phyloP scores from a whole-genome alignment of 2,329 filamentous ascomycete genomes.

The Fusarium bactridioides region DNA sequence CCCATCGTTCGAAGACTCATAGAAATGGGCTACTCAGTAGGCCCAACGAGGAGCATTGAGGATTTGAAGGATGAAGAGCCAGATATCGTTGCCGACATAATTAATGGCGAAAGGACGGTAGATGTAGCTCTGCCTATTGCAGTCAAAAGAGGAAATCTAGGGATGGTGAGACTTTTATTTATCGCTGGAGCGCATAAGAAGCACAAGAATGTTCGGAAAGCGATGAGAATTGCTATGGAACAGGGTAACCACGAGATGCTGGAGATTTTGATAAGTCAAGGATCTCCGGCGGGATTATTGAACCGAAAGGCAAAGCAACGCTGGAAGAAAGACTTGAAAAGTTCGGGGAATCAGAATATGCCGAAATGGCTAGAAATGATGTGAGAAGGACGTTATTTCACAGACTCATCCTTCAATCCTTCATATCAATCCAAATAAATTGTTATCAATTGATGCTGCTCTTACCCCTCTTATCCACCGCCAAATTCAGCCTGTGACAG shows the following conservation, averaged over 20 bases:
- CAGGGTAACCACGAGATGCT: neutral
- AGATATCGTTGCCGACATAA: neutral
- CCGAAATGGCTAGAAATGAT: neutral
- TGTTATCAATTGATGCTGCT: neutral
- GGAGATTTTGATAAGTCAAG: neutral
- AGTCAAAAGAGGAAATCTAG: neutral
- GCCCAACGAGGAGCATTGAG: neutral
- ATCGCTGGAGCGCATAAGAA: neutral
- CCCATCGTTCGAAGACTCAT: neutral
- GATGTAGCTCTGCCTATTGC: neutral
- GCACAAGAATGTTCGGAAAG: neutral
- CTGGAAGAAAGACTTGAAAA: neutral
- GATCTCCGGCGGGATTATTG: neutral
- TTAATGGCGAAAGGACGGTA: neutral
- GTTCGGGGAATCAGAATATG: neutral
- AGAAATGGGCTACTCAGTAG: neutral
- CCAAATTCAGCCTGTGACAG: neutral
- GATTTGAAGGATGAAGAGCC: neutral
- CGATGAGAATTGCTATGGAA: neutral
- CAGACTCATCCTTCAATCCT: neutral
- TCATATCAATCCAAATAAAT: neutral
- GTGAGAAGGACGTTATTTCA: neutral
- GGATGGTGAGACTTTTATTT: neutral
- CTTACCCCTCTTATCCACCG: neutral
- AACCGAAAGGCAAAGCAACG: neutral